Evolutionary conservation across 2,329 filamentous ascomycete genomes (phyloP), one percentile per base, ranked within the genome.

Genomic region (Penicillium sp.): DNA sequence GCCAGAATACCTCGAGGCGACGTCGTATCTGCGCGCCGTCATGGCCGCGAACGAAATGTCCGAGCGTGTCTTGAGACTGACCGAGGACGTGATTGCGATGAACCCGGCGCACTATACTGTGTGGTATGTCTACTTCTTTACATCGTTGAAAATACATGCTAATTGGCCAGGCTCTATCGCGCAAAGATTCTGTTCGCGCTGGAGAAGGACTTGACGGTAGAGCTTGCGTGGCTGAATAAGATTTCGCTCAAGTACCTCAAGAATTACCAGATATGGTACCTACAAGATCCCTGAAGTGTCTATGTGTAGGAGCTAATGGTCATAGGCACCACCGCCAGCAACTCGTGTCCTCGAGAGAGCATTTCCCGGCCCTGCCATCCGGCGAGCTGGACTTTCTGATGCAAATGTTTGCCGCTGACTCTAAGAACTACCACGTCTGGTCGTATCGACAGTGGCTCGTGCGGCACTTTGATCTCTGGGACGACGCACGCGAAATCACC

Each of bases 361-460:
- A 78, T 64, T 80, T 79, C 57, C 76, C 83, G 14, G 78, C 70
- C 18, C 80, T 90, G 52, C 84, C 83, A 11, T 71, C 79, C 3
- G 83, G 82, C 3, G 94, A 99, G 75, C 79, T 81, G 20, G 80
- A 79, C 14, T 97, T 97, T 71, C 82, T 97, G 59, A 82, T 81
- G 58, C 74, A 81, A 47, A 97, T 99, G 83, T 86, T 99, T 55
- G 82, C 81, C 42, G 82, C 89, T 64, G 94, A 99, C 71, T 84
- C 88, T 50, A 99, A 99, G 77, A 99, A 99, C 78, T 97, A 99
- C 72, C 94, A 99, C 71, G 94, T 97, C 48, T 99, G 94, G 94
- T 91, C 87, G 55, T 99, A 97, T 77, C 83, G 94, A 58, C 91
- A 96, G 71, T 80, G 87, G 85, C 70, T 88, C 76, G 79, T 96